A percentile compares a stretch with the other conserved stretches of the same genome.
phyloP scores from a whole-genome alignment of 1,139 yeast species.

The Suhomyces maxii region DNA sequence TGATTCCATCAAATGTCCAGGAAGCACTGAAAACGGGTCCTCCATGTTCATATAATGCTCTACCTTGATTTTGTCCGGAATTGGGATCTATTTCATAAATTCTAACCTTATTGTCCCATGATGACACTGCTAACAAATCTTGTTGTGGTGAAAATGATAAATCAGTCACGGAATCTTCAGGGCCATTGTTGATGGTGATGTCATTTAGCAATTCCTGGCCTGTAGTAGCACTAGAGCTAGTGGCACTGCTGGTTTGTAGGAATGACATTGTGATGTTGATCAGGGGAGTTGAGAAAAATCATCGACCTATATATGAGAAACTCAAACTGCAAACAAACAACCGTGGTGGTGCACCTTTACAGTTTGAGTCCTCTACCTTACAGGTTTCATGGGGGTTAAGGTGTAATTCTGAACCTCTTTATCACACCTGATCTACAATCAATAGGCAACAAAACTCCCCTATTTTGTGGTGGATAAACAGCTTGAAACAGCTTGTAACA shows the following conservation, averaged over 20 bases:
- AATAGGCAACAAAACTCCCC: no score
- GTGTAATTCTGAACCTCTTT: no score
- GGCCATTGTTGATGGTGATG: conserved; percentile 76
- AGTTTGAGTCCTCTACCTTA: no score
- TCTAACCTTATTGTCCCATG: conserved; percentile 96
- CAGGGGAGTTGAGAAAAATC: background rate
- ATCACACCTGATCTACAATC: no score
- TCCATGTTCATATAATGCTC: conserved; percentile 87
- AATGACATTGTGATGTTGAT: conserved; percentile 26
- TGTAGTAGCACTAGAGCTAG: conserved; percentile 41
- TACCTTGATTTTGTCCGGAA: conserved; percentile 72
- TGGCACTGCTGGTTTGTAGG: conserved; percentile 19
- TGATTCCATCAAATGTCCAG: conserved; percentile 86
- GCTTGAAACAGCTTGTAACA: no score
- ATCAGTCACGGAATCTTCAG: conserved; percentile 90
- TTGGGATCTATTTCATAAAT: conserved; percentile 80
- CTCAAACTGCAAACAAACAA: background rate
- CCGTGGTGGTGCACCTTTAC: no score
- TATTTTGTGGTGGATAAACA: no score
- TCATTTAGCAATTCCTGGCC: conserved; percentile 76
- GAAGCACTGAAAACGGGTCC: conserved; percentile 83
- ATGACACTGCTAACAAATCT: conserved; percentile 75
- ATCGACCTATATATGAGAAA: background rate
- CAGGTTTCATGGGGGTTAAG: no score
- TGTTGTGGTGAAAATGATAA: conserved; percentile 90